A percentile compares a stretch with the other conserved stretches of the same genome.
Conservation (phyloP, 1,284 basidiomycete species). For the Trichosporon inkin region DNA sequence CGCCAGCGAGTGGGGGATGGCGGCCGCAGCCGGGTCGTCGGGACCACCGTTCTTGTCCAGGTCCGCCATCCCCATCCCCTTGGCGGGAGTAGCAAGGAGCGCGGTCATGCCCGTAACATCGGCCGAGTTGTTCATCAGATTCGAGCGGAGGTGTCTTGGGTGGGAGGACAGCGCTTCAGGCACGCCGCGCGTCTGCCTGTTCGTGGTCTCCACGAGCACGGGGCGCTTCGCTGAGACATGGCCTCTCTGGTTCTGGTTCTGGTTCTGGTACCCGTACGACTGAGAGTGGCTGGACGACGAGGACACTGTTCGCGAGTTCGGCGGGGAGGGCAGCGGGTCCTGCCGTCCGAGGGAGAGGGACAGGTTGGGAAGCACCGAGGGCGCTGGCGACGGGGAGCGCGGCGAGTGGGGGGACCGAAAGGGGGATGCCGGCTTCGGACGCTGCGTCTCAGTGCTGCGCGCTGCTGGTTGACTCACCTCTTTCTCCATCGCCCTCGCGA, state of each 20-base stretch:
- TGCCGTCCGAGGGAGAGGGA: slow-evolving; percentile 41
- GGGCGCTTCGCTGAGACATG: slow-evolving; percentile 1
- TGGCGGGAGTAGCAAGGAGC: slow-evolving; percentile 47
- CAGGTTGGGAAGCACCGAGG: slow-evolving; percentile 51
- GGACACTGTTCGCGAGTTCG: slow-evolving; percentile 28
- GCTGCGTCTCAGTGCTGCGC: slow-evolving; percentile 11
- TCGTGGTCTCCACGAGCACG: slow-evolving; percentile 4
- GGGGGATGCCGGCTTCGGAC: slow-evolving; percentile 20
- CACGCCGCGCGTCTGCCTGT: slow-evolving; percentile 4
- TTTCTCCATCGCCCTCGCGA: slow-evolving; percentile 42
- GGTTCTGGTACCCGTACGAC: slow-evolving; percentile 4
- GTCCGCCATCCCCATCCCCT: slow-evolving; percentile 33
- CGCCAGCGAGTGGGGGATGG: slow-evolving; percentile 36
- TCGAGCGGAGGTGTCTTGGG: background rate
- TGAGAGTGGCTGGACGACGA: slow-evolving; percentile 13
- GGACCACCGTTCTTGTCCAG: slow-evolving; percentile 41
- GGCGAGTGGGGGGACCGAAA: slow-evolving; percentile 12
- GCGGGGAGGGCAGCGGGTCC: slow-evolving; percentile 40
- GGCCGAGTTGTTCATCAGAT: slow-evolving; percentile 18
- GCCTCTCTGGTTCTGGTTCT: slow-evolving; percentile 6
- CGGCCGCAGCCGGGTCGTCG: slow-evolving; percentile 23
- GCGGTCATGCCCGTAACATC: slow-evolving; percentile 49
- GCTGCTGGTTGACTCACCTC: slow-evolving; percentile 26
- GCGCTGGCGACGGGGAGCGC: slow-evolving; percentile 19
- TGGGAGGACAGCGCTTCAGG: background rate